A percentile compares a stretch with the other conserved stretches of the same genome.
phyloP scores from a whole-genome alignment of 2,329 filamentous ascomycete species.

The Botryotinia calthae region DNA sequence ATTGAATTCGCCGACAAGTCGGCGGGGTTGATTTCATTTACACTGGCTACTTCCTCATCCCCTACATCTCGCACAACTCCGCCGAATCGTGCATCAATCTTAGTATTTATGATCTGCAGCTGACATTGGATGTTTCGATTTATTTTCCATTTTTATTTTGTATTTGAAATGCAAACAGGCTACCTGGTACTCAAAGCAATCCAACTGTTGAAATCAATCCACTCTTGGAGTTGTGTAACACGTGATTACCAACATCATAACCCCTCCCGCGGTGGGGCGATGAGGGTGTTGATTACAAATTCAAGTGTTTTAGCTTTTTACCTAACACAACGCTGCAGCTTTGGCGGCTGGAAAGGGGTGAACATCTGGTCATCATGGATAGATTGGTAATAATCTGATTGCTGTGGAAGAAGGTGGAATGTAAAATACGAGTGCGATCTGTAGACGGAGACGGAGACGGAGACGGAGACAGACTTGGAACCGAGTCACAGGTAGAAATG shows the following conservation, averaged over 20 bases:
- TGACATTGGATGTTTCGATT: too few relatives aligned
- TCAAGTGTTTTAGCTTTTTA: neutral
- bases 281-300: neutral
- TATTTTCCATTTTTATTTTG: neutral
- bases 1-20: neutral
- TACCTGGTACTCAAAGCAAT: neutral
- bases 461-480: neutral
- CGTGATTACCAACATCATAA: conserved; percentile 5
- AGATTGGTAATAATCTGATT: neutral
- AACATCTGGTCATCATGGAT: neutral
- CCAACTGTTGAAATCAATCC: neutral
- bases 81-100: neutral
- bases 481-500: neutral
- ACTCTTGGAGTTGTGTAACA: neutral
- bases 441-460: too few relatives aligned
- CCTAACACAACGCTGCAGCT: neutral
- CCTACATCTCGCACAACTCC: too few relatives aligned
- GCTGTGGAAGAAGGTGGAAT: neutral
- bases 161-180: neutral
- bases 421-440: neutral
- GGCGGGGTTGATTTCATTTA: neutral
- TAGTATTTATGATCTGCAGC: neutral
- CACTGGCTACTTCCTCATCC: neutral
- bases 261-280: neutral
- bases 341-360: neutral